Evolutionary conservation across 768 basidiomycete species (phyloP).

Genomic region (Tylopilus sp.): DNA sequence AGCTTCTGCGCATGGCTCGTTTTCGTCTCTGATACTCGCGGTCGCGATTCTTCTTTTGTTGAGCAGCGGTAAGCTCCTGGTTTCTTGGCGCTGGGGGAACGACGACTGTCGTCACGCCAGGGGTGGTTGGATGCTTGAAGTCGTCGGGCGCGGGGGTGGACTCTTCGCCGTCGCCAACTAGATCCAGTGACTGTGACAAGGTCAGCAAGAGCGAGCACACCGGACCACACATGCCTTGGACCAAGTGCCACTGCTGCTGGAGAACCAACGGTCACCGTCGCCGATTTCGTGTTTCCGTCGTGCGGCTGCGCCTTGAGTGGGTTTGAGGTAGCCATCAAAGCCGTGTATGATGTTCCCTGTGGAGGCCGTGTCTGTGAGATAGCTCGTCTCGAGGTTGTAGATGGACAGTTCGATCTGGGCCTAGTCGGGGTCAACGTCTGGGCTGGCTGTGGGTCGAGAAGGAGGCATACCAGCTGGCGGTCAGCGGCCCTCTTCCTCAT

Average conservation of each 20-base stretch:
- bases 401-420: slow-evolving; percentile 77
- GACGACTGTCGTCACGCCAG: slow-evolving; percentile 72
- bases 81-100: slow-evolving; percentile 68
- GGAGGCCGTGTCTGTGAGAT: slow-evolving; percentile 75
- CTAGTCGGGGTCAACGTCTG: slow-evolving; percentile 33
- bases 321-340: slow-evolving; percentile 84
- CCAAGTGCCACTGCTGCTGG: slow-evolving; percentile 73
- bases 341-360: slow-evolving; percentile 88
- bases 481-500: slow-evolving; percentile 73
- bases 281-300: slow-evolving; percentile 72
- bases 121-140: slow-evolving; percentile 60
- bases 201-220: slow-evolving; percentile 4
- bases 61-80: slow-evolving; percentile 66
- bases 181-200: slow-evolving; percentile 63
- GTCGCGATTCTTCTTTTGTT: slow-evolving; percentile 76
- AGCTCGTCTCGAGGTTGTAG: slow-evolving; percentile 70
- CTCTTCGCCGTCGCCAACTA: slow-evolving; percentile 67
- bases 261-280: slow-evolving; percentile 78
- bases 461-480: slow-evolving; percentile 63
- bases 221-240: slow-evolving; percentile 50
- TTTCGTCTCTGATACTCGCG: slow-evolving; percentile 80
- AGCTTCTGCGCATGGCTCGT: slow-evolving; percentile 60
- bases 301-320: slow-evolving; percentile 45
- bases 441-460: not conserved
- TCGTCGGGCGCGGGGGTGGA: slow-evolving; percentile 63